Evolutionary conservation across 225 moss, liverwort and hornwort genomes (phyloP).

Genomic region (Marchantia polymorpha): DNA sequence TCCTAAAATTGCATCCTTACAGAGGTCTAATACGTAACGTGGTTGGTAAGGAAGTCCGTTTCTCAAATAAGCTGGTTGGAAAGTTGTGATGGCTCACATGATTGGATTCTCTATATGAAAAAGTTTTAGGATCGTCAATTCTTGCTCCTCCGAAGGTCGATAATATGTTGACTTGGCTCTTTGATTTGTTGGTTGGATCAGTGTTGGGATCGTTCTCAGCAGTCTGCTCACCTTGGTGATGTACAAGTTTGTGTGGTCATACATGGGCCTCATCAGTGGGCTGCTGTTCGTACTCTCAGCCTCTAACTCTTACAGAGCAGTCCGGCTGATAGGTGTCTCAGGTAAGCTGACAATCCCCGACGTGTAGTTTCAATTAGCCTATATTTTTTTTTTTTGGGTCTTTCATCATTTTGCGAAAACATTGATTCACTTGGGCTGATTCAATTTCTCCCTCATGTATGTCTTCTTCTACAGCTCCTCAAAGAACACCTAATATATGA

Average conservation of each 20-base stretch:
- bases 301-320: slow-evolving; percentile 57
- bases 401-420: no score
- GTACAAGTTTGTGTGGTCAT: slow-evolving; percentile 49
- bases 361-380: neutral
- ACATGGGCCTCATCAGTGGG: slow-evolving; percentile 63
- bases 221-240: slow-evolving; percentile 54
- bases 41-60: no score
- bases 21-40: no score
- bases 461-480: no score
- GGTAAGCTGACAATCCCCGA: slow-evolving; percentile 22
- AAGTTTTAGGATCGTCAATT: neutral
- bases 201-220: slow-evolving; percentile 66
- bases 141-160: neutral
- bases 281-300: slow-evolving; percentile 63
- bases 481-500: no score
- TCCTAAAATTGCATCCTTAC: no score
- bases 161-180: neutral
- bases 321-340: slow-evolving; percentile 65
- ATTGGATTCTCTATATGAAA: no score
- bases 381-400: no score
- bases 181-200: slow-evolving; percentile 29
- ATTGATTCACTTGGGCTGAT: no score
- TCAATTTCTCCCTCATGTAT: no score
- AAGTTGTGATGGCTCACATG: no score
- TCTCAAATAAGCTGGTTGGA: no score